These are phyloP conservation scores for Dictyostelium intermedium DNA, from an alignment of 78 protist species.

Conservation along the genomic window DNA sequence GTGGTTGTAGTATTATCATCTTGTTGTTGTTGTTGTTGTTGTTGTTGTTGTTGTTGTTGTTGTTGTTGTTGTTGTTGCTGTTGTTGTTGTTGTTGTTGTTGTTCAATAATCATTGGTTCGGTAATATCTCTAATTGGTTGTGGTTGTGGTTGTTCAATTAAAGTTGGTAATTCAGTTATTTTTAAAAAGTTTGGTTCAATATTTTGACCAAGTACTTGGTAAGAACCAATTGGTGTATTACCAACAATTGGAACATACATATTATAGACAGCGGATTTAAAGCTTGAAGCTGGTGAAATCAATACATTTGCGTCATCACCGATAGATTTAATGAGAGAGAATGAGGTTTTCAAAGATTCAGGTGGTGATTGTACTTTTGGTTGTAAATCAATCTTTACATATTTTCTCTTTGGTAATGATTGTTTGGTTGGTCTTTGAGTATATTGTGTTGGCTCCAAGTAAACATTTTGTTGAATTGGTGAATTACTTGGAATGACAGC, in stretches of 20 bases:
- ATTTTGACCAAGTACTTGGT: not conserved
- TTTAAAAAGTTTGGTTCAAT: constrained; percentile 14
- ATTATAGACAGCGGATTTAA: not conserved
- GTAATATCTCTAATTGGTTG: not conserved
- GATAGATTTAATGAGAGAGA: not conserved
- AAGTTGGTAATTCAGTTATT: not conserved
- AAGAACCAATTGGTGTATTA: constrained; percentile 2
- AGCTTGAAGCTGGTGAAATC: not conserved
- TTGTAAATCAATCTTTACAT: constrained; percentile 16
- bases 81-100: not conserved
- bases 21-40: not conserved
- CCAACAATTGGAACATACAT: constrained; percentile 36
- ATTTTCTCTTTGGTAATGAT: constrained; percentile 43
- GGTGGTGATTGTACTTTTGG: constrained; percentile 5
- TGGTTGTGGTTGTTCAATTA: constrained; percentile 9
- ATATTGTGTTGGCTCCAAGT: not conserved
- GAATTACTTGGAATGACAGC: not conserved
- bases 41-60: not conserved
- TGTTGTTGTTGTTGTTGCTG: not conserved
- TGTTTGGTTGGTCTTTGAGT: constrained; percentile 3
- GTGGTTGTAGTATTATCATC: not conserved
- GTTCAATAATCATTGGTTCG: constrained; percentile 1
- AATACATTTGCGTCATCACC: constrained; percentile 26
- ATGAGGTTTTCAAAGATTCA: constrained; percentile 22
- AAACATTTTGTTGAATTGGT: constrained; percentile 19